Base-by-base conservation (phyloP, 306 rosid genomes). In the Abrus precatorius region DNA sequence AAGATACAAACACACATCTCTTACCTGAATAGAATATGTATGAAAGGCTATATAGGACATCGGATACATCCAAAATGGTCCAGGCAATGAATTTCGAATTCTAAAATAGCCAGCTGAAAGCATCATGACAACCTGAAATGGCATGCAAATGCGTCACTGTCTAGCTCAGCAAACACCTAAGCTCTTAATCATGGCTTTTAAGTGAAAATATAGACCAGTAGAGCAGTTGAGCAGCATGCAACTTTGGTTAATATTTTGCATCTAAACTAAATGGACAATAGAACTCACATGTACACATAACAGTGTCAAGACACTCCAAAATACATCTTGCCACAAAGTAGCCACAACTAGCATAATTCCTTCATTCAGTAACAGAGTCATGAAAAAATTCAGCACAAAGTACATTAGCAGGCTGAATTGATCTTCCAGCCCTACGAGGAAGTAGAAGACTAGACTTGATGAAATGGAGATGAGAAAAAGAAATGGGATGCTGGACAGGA, bases 391-490 rank as follows among this genome's bases (percentile, higher is more conserved):
- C 80, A 93, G 92, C 92, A 93, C 97, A 13, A 96, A 96, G 93
- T 96, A 96, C 99, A 96, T 96, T 82, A 96, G 86, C 90, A 96
- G 88, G 87, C 94, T 85, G 83, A 96, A 96, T 70, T 93, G 94
- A 69, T 96, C 99, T 50, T 87, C 86, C 86, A 96, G 87, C 72
- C 99, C 97, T 12, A 93, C 59, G 6, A 96, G 89, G 91, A 96
- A 96, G 84, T 96, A 96, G 87, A 96, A 93, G 84, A 91, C 93
- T 1, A 93, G 94, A 83, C 97, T 96, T 49, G 99, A 87, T 7
- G 98, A 91, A 74, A 96, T 96, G 74, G 99, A 87, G 83, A 96
- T 89, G 82, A 96, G 99, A 81, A 96, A 96, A 67, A 96, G 94
- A 90, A 93, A 93, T 0, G 99, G 99, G 64, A 96, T 96, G 91